phyloP scores from a whole-genome alignment of 1,284 basidiomycete species.

The Grifola frondosa region DNA sequence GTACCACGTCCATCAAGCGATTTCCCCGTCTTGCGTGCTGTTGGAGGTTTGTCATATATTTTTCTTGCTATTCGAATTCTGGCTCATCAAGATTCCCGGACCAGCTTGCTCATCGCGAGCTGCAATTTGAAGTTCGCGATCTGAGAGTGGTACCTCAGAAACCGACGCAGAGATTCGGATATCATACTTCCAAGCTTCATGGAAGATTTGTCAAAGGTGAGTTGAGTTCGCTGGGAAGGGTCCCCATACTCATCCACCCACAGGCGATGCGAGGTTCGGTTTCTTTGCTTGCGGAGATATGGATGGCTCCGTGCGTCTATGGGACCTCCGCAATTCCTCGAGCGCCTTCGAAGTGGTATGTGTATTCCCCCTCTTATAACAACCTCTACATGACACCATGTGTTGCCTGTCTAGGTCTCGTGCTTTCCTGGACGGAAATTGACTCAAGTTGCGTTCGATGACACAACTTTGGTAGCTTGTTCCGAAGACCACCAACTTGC shows the following conservation, averaged over 20 bases:
- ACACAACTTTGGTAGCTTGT: constrained; percentile 35
- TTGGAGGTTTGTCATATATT: constrained; percentile 39
- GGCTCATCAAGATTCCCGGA: background rate
- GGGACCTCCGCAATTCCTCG: constrained; percentile 47
- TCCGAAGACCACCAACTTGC: constrained; percentile 35
- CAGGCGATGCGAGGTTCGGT: constrained; percentile 32
- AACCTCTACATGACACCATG: no score
- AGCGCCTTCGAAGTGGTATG: constrained; percentile 31
- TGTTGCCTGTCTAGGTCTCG: constrained; percentile 24
- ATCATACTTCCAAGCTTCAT: constrained; percentile 34
- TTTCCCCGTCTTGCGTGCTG: constrained; percentile 40
- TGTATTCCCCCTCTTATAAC: background rate
- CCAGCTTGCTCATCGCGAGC: constrained; percentile 49
- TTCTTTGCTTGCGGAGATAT: constrained; percentile 46
- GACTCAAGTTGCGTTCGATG: constrained; percentile 36
- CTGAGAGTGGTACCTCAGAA: constrained; percentile 36
- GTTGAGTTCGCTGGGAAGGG: background rate
- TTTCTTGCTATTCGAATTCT: background rate
- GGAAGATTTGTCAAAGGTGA: constrained; percentile 47
- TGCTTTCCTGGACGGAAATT: constrained; percentile 39
- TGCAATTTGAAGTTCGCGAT: constrained; percentile 53
- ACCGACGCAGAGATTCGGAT: constrained; percentile 46
- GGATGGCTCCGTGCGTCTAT: constrained; percentile 43
- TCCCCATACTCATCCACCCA: background rate
- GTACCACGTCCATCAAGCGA: constrained; percentile 42